These are phyloP conservation scores for Obba rivulosa DNA, from an alignment of 768 basidiomycete species.

Conservation along the genomic window DNA sequence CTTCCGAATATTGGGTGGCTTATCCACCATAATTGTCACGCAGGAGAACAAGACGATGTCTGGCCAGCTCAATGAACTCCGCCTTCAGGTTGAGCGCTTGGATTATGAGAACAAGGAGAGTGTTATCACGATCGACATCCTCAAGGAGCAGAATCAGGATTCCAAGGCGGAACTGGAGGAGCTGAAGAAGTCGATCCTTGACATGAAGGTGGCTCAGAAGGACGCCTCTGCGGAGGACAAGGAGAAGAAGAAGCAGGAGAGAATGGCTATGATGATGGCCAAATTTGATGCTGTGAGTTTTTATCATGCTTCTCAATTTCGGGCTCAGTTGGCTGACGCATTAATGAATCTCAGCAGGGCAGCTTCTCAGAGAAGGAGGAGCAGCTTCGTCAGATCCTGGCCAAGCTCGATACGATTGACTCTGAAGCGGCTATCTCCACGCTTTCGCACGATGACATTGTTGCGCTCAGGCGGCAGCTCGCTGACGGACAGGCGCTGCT, in stretches of 20 bases:
- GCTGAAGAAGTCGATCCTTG: constrained; percentile 70
- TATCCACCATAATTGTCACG: background rate
- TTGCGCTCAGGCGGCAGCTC: constrained; percentile 79
- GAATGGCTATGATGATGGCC: constrained; percentile 99
- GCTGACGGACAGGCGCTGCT: constrained; percentile 82
- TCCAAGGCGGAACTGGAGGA: constrained; percentile 86
- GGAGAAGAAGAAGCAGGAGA: constrained; percentile 98
- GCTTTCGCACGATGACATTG: constrained; percentile 72
- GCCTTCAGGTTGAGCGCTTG: constrained; percentile 84
- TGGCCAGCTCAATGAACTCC: constrained; percentile 86
- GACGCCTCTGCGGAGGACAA: constrained; percentile 91
- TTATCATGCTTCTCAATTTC: background rate
- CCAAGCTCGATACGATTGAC: constrained; percentile 81
- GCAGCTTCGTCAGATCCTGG: constrained; percentile 77
- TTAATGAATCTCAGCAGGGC: constrained; percentile 56
- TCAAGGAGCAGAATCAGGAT: constrained; percentile 91
- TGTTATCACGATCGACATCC: constrained; percentile 85
- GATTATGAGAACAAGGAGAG: constrained; percentile 97
- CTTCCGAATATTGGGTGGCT: background rate
- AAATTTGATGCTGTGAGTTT: constrained; percentile 87
- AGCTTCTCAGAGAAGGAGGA: constrained; percentile 95
- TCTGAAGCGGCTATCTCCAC: constrained; percentile 46
- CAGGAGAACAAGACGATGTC: constrained; percentile 96
- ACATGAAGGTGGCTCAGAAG: constrained; percentile 77
- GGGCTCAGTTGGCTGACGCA: background rate